A percentile compares a stretch with the other conserved stretches of the same genome.
Evolutionary conservation across 768 basidiomycete species (phyloP).

Genomic region (Agrocybe praecox): DNA sequence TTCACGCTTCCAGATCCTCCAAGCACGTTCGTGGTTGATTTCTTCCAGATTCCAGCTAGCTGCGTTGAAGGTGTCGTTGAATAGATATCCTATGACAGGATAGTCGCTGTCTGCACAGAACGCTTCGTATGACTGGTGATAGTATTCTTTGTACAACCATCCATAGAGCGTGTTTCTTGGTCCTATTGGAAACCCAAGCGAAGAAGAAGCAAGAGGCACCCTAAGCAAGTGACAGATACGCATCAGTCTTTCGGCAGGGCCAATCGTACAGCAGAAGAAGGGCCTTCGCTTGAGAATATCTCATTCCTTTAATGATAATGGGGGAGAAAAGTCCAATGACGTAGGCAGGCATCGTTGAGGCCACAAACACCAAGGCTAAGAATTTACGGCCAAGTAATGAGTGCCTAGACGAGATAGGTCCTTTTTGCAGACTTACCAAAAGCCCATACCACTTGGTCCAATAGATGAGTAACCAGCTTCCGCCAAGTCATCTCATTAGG

Average conservation of each 20-base stretch:
- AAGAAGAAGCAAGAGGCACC: no score
- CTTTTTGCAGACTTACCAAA: slow-evolving; percentile 24
- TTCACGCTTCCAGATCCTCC: no score
- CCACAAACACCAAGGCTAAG: slow-evolving; percentile 39
- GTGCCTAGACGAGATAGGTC: background rate
- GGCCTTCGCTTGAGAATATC: slow-evolving; percentile 28
- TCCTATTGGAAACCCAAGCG: slow-evolving; percentile 39
- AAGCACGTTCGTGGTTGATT: no score
- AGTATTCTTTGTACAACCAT: slow-evolving; percentile 38
- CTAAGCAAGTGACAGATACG: no score
- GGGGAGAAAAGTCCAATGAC: slow-evolving; percentile 38
- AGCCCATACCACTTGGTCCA: slow-evolving; percentile 38
- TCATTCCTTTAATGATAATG: slow-evolving; percentile 37
- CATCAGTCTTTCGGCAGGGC: no score
- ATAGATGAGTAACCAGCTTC: slow-evolving; percentile 34
- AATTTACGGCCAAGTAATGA: background rate
- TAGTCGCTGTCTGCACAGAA: slow-evolving; percentile 36
- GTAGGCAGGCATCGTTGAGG: slow-evolving; percentile 38
- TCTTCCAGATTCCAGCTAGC: no score
- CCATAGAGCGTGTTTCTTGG: slow-evolving; percentile 33
- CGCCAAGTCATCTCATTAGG: slow-evolving; percentile 31
- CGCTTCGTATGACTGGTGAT: slow-evolving; percentile 39
- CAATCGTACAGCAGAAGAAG: no score
- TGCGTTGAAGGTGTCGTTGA: no score
- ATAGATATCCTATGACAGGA: no score